phyloP scores from a whole-genome alignment of 768 basidiomycete species.

The Dentipellis sp. region DNA sequence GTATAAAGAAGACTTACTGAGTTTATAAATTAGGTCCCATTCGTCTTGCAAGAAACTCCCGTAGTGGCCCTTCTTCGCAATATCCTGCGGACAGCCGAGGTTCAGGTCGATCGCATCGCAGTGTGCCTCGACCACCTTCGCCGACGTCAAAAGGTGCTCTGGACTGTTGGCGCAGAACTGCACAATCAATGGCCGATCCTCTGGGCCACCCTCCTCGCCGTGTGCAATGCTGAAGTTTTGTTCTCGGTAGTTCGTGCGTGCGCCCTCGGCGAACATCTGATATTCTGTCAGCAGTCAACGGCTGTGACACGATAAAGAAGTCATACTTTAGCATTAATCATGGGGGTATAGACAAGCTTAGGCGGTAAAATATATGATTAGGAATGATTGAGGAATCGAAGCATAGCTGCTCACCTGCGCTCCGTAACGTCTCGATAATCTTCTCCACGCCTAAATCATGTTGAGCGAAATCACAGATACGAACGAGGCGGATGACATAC shows the following conservation, averaged over 20 bases:
- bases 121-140: conserved; percentile 61
- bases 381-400: no score
- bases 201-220: conserved; percentile 76
- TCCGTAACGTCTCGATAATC: conserved; percentile 73
- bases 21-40: conserved; percentile 77
- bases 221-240: conserved; percentile 57
- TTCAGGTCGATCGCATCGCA: conserved; percentile 97
- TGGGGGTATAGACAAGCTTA: conserved; percentile 89
- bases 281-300: neutral
- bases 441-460: conserved; percentile 71
- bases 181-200: conserved; percentile 79
- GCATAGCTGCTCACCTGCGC: conserved; percentile 46
- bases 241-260: conserved; percentile 46
- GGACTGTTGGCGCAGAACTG: conserved; percentile 95
- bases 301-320: neutral
- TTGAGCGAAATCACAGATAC: neutral
- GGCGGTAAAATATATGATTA: no score
- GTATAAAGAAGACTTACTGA: conserved; percentile 43
- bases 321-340: conserved; percentile 88
- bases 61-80: conserved; percentile 80
- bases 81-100: conserved; percentile 91
- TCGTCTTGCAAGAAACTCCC: conserved; percentile 92
- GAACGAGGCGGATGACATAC: conserved; percentile 36
- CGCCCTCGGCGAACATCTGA: conserved; percentile 54
- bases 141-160: conserved; percentile 66